Evolutionary conservation across 495 filamentous ascomycete genomes (phyloP).

Genomic region (Lasiosphaeria miniovina): DNA sequence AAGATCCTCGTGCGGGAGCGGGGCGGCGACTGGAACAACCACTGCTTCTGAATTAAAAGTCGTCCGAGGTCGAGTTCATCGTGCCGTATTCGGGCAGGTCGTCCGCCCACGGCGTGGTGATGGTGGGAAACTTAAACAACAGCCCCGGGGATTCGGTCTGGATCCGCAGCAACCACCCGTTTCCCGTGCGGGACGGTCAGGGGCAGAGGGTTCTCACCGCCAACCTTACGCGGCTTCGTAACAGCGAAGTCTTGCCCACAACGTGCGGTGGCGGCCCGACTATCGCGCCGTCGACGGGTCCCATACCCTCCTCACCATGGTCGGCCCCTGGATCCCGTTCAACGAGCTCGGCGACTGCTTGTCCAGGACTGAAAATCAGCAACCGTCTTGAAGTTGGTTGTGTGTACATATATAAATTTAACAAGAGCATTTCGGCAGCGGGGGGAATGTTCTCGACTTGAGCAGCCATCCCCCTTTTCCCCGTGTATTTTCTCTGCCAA

Average conservation of each 20-base stretch:
- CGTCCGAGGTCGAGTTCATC: slow-evolving; percentile 17
- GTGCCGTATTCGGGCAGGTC: slow-evolving; percentile 5
- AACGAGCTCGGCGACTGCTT: background rate
- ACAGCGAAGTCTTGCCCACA: background rate
- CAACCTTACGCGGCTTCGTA: background rate
- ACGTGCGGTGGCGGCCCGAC: background rate
- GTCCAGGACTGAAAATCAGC: too few species aligned
- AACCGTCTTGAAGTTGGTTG: too few species aligned
- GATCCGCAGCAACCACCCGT: background rate
- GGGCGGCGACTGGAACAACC: slow-evolving; percentile 25
- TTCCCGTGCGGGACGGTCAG: background rate
- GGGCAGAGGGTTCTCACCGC: too few species aligned
- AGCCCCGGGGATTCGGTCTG: slow-evolving; percentile 14
- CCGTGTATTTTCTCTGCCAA: too few species aligned
- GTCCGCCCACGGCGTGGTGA: slow-evolving; percentile 14
- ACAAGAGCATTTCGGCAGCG: too few species aligned
- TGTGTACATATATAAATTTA: too few species aligned
- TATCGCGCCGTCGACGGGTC: background rate
- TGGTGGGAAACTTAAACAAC: slow-evolving; percentile 1
- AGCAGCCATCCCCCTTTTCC: too few species aligned
- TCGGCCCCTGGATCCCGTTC: slow-evolving; percentile 7
- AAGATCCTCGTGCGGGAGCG: slow-evolving; percentile 25
- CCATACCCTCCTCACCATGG: slow-evolving; percentile 9
- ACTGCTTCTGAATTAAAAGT: slow-evolving; percentile 23
- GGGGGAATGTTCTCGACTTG: too few species aligned